Evolutionary conservation across 805 yeast species (phyloP), one percentile per base, ranked within the genome.

Genomic region (Starmera quercuum): DNA sequence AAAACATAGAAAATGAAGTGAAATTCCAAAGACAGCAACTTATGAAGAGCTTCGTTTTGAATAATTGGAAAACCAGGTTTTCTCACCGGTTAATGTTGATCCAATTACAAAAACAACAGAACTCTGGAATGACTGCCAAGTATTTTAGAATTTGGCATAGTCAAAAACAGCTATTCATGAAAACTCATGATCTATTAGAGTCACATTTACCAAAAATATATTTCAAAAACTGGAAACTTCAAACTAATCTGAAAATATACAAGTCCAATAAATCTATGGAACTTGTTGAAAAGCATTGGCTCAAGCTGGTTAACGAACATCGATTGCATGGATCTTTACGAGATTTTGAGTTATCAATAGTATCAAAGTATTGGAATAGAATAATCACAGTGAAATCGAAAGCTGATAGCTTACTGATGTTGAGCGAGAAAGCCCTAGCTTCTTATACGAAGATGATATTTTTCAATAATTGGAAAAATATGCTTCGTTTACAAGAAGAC

Each of bases 401-500:
- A n/a, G 22, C 35, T 7, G 29, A 31, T 11, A 33, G 36, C 23
- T 17, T 42, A 5, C 6, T 28, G 10, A 45, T 41, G 10, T 15
- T 46, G 19, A 31, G 44, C 23, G 17, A 27, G 3, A 32, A 34
- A 11, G 47, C 52, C 1, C 35, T 33, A 20, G 32, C 35, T 12
- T 26, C 42, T 2, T 51, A 37, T 26, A 35, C 47, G 8, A 42
- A 41, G 24, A 30, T 41, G n/a, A 37, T 44, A 2, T 45, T 26
- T 31, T 34, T 50, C 25, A 45, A 43, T 11, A 37, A 35, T 14
- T 49, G 54, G 53, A 40, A 28, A 10, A 12, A 4, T 2, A 23
- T 24, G 2, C 2, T 25, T 7, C 20, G 9, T 3, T 11, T 19
- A 1, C 20, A 13, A 6, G 9, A 10, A 11, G 17, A 14, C 6